phyloP scores from a whole-genome alignment of 352 stramenopile species.

The Phytophthora multivora region DNA sequence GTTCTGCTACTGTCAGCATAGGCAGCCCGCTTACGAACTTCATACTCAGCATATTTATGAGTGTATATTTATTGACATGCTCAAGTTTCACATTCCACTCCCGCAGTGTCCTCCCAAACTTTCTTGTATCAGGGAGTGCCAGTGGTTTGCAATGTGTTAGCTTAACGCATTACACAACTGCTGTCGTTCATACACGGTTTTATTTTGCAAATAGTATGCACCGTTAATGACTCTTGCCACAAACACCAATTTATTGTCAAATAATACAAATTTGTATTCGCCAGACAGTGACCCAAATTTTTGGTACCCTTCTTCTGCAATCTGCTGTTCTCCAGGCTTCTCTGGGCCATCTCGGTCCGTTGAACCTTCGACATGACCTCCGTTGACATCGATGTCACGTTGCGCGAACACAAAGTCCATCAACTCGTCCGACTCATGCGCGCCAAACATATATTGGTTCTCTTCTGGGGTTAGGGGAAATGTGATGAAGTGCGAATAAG shows the following conservation, averaged over 20 bases:
- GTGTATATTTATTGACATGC: background rate
- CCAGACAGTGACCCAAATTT: slow-evolving; percentile 3
- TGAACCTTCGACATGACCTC: background rate
- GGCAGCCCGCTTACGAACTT: background rate
- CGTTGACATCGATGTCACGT: background rate
- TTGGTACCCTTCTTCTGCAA: slow-evolving; percentile 7
- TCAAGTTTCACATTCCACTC: slow-evolving; percentile 1
- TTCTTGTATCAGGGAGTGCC: background rate
- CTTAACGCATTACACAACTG: background rate
- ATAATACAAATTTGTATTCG: slow-evolving; percentile 16
- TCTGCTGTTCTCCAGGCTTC: background rate
- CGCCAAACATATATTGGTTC: background rate
- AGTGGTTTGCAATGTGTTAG: background rate
- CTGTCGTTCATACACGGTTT: background rate
- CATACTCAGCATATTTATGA: slow-evolving; percentile 5
- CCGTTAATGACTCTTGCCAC: background rate
- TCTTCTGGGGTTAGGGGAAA: background rate
- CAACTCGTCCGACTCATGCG: background rate
- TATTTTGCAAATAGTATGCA: background rate
- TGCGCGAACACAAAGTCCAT: background rate
- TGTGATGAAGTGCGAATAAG: too few relatives aligned
- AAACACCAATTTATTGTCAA: background rate
- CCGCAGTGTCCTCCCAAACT: background rate
- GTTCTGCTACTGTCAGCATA: background rate
- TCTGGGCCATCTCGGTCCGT: background rate